Percentiles rank a stretch among this genome's conserved stretches.
Evolutionary conservation across 768 basidiomycete genomes (phyloP).

Genomic region (Leccinum obscurum): DNA sequence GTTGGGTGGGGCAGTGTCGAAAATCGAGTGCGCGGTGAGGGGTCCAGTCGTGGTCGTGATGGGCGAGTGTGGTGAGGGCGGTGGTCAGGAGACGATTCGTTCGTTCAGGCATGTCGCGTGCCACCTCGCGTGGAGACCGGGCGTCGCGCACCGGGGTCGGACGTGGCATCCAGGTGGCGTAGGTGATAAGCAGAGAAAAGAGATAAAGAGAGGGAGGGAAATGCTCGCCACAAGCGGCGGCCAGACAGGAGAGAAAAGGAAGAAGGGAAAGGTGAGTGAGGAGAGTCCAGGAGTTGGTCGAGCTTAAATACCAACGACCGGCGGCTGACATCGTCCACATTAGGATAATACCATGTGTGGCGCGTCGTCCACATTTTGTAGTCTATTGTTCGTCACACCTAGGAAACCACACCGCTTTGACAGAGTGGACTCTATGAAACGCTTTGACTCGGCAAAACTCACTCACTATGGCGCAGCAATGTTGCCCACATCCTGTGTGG

Average conservation of each 20-base stretch:
- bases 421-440: not conserved
- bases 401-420: slow-evolving; percentile 1
- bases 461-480: not conserved
- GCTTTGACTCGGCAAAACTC: slow-evolving; percentile 3
- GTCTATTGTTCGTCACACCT: slow-evolving; percentile 1
- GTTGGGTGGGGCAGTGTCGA: not conserved
- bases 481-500: not conserved
- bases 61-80: not conserved
- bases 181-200: not conserved
- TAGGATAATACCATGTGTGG: slow-evolving; percentile 1
- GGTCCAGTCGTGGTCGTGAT: not conserved
- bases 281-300: not conserved
- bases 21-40: not conserved
- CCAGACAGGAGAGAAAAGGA: not conserved
- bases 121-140: not conserved
- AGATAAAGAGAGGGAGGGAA: not conserved
- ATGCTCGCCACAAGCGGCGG: not conserved
- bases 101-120: slow-evolving; percentile 4
- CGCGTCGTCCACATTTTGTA: slow-evolving; percentile 3
- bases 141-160: not conserved
- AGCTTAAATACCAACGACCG: slow-evolving; percentile 11
- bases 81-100: not conserved
- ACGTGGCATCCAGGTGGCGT: not conserved
- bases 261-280: not conserved
- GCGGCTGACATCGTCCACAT: slow-evolving; percentile 15